phyloP scores from a whole-genome alignment of 202 grass and related monocot species.

The Cymbopogon flexuosus region DNA sequence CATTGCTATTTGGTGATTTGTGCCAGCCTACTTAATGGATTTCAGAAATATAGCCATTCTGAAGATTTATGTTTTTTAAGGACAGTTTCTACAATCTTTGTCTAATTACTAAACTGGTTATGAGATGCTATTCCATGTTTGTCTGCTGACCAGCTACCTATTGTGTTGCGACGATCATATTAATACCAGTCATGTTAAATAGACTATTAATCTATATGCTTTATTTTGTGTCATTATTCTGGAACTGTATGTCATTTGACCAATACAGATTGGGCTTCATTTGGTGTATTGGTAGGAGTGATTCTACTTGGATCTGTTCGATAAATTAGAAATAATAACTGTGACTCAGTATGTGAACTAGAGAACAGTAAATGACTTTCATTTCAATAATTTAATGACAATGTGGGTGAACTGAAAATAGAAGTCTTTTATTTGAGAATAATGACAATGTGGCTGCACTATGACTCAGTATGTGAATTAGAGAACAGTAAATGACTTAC shows the following conservation, averaged over 20 bases:
- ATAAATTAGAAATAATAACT: neutral
- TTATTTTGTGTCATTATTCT: neutral
- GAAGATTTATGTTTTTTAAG: neutral
- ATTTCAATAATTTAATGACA: neutral
- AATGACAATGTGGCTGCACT: neutral
- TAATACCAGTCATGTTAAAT: neutral
- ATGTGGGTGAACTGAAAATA: neutral
- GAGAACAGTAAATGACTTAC: neutral
- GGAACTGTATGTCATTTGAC: neutral
- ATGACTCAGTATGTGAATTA: neutral
- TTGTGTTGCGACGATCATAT: neutral
- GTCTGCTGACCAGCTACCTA: neutral
- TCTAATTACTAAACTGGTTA: neutral
- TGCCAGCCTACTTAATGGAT: neutral
- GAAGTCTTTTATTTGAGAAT: neutral
- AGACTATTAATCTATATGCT: neutral
- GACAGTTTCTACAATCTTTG: neutral
- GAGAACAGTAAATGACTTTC: neutral
- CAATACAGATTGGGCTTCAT: neutral
- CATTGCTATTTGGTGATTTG: neutral
- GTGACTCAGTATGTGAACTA: neutral
- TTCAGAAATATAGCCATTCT: neutral
- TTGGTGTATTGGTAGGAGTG: neutral
- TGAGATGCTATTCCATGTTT: neutral
- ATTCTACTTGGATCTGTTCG: neutral